Conservation (phyloP, 148 eudicot species). For the Fagopyrum homotropicum region DNA sequence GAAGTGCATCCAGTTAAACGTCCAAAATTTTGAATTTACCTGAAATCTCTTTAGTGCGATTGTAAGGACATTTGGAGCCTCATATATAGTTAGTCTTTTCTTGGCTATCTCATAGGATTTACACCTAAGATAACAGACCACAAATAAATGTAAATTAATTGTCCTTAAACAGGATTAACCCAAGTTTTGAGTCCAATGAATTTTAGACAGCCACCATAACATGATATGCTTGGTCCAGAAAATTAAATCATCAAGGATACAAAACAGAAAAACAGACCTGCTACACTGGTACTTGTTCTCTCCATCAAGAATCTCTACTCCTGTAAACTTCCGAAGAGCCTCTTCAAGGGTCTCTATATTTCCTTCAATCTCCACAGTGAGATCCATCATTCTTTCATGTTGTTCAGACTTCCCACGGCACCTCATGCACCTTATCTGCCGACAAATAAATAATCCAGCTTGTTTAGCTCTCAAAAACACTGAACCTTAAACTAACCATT, state of each 20-base stretch:
- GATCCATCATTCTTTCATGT: conserved; percentile 85
- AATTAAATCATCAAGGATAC: neutral
- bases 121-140: conserved; percentile 39
- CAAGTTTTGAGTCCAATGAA: neutral
- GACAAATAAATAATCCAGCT: neutral
- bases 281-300: conserved; percentile 79
- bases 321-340: conserved; percentile 58
- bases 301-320: conserved; percentile 71
- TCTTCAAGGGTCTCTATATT: conserved; percentile 71
- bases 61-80: conserved; percentile 89
- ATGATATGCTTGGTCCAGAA: neutral
- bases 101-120: conserved; percentile 79
- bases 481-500: neutral
- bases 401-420: conserved; percentile 66
- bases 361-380: conserved; percentile 76
- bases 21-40: conserved; percentile 27
- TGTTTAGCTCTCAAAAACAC: neutral
- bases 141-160: conserved; percentile 2
- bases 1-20: neutral
- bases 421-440: conserved; percentile 75
- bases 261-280: conserved; percentile 49
- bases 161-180: neutral
- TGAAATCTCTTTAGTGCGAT: conserved; percentile 79
- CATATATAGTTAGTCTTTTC: conserved; percentile 63
- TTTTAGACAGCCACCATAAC: neutral